These are phyloP conservation scores for Fraxinus paxiana DNA, from an alignment of 305 asterid genomes.

Conservation along the genomic window DNA sequence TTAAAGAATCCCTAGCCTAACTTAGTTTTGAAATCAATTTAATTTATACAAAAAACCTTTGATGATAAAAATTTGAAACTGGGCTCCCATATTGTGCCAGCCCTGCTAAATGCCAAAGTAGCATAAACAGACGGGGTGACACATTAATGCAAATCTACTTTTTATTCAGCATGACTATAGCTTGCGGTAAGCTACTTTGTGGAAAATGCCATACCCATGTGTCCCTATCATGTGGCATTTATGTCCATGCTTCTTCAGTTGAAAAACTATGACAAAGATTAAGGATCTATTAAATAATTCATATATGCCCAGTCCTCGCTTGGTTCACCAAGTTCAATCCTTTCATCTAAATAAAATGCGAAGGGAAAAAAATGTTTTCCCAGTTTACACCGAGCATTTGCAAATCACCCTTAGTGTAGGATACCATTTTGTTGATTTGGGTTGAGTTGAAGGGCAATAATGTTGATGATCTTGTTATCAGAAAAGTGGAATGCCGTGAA, in stretches of 20 bases:
- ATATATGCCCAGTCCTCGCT: not conserved
- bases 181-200: not conserved
- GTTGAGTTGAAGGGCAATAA: not conserved
- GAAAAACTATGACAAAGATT: not conserved
- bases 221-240: not conserved
- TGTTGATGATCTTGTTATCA: not conserved
- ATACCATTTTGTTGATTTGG: not conserved
- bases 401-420: not conserved
- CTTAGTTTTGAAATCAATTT: not conserved
- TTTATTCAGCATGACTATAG: not conserved
- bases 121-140: not conserved
- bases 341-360: not conserved
- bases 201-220: not conserved
- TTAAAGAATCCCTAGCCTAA: not conserved
- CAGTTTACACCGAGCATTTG: not conserved
- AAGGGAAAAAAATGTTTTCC: not conserved
- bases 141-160: not conserved
- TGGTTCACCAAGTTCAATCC: not conserved
- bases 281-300: not conserved
- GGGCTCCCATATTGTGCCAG: not conserved
- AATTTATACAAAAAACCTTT: not conserved
- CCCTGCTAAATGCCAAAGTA: not conserved
- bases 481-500: not conserved
- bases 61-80: not conserved
- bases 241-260: not conserved